Evolutionary conservation across 495 filamentous ascomycete species (phyloP).

Genomic region (Articulospora tetracladia): DNA sequence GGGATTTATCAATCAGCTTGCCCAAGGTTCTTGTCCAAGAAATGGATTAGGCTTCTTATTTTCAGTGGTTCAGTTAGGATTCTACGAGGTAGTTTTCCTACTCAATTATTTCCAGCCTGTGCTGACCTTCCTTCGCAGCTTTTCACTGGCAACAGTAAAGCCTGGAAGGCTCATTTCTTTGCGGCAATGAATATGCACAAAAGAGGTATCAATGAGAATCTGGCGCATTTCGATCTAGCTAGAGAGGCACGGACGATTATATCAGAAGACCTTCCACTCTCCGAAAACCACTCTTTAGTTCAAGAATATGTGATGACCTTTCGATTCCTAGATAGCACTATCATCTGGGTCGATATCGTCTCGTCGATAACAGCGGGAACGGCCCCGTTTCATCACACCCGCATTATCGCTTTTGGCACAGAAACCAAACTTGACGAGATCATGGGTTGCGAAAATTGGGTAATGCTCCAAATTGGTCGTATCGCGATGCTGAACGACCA

Average conservation of each 20-base stretch:
- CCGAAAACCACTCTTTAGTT: not conserved
- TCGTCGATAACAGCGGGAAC: slow-evolving; percentile 17
- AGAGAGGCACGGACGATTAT: slow-evolving; percentile 4
- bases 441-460: slow-evolving; percentile 22
- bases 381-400: slow-evolving; percentile 5
- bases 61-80: slow-evolving; percentile 15
- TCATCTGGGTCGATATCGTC: slow-evolving; percentile 23
- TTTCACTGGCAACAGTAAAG: slow-evolving; percentile 4
- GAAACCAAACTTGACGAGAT: slow-evolving; percentile 17
- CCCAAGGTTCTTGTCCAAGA: slow-evolving; percentile 4
- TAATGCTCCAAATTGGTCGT: slow-evolving; percentile 17
- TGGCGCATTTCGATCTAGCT: not conserved
- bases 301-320: slow-evolving; percentile 3
- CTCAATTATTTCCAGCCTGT: not conserved
- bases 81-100: slow-evolving; percentile 27
- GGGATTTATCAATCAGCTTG: slow-evolving; percentile 27
- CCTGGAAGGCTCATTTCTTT: slow-evolving; percentile 19
- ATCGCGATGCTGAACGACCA: slow-evolving; percentile 13
- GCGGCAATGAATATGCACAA: slow-evolving; percentile 11
- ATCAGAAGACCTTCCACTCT: not conserved
- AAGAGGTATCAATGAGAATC: not conserved
- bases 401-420: slow-evolving; percentile 1
- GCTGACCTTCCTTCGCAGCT: slow-evolving; percentile 12
- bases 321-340: slow-evolving; percentile 12
- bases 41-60: slow-evolving; percentile 20